A percentile compares a stretch with the other conserved stretches of the same genome.
phyloP scores from a whole-genome alignment of 306 rosid species.

The Medicago ruthenica region DNA sequence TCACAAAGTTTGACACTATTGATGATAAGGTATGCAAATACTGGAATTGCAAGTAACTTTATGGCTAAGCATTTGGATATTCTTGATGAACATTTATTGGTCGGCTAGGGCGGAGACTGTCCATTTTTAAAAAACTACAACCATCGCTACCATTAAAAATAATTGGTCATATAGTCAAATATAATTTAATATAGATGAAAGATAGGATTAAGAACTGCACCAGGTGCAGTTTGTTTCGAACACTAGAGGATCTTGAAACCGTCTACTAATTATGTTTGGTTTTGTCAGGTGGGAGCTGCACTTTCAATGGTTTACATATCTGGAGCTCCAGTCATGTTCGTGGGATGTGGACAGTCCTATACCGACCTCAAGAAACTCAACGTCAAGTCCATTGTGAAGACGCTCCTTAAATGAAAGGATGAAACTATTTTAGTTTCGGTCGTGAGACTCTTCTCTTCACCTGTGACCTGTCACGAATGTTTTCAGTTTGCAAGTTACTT shows the following conservation, averaged over 20 bases:
- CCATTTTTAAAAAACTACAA: neutral
- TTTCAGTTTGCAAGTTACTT: conserved; percentile 42
- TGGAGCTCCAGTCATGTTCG: conserved; percentile 98
- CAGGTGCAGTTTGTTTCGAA: neutral
- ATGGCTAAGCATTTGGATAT: conserved; percentile 9
- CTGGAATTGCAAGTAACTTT: conserved; percentile 26
- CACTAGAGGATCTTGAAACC: conserved; percentile 2
- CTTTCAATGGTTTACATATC: conserved; percentile 97
- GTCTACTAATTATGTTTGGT: conserved; percentile 12
- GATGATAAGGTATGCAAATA: conserved; percentile 81
- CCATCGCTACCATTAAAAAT: neutral
- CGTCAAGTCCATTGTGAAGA: conserved; percentile 88
- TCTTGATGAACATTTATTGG: conserved; percentile 2
- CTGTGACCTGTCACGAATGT: conserved; percentile 34
- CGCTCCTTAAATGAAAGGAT: conserved; percentile 78
- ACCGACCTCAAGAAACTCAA: conserved; percentile 97
- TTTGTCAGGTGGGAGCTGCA: conserved; percentile 93
- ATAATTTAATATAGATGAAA: neutral
- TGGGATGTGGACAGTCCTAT: conserved; percentile 97
- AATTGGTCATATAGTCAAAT: neutral
- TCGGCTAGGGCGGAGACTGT: neutral
- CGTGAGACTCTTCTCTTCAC: conserved; percentile 37
- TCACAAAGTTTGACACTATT: conserved; percentile 94
- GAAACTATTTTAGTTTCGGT: neutral
- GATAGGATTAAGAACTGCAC: neutral